Evolutionary conservation across 2,329 filamentous ascomycete genomes (phyloP), one percentile per base, ranked within the genome.

Genomic region (Sporothrix humicola): DNA sequence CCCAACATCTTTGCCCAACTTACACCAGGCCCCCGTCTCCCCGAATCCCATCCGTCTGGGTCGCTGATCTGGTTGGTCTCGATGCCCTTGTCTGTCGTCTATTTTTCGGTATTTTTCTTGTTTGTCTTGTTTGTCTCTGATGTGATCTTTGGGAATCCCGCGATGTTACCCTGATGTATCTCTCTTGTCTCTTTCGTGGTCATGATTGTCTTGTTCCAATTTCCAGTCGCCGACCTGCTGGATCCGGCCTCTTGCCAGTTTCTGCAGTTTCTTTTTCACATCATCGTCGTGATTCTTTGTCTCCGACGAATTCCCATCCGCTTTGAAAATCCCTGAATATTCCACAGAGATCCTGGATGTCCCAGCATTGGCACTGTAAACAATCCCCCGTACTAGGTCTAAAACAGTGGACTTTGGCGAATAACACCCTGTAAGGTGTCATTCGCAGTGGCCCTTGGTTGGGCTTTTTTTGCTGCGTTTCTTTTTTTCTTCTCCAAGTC

Each of bases 201-300:
- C 23, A 26, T 26, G 23, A 26, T 26, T 26, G 23, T 20, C 71
- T 48, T 46, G 42, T 68, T 26, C 42, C 37, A 58, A 58, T 23
- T 58, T 58, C 15, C 15, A 44, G 71, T 72, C 71, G 71, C 71
- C 71, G 71, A 72, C 71, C 61, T 72, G 71, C 71, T 68, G 71
- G 71, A 61, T 68, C 71, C 46, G 48, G 61, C 42, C 42, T 26
- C 42, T 48, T 54, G 46, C 65, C 23, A 54, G 37, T 69, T 54
- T 52, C 46, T 69, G 48, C 48, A 69, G 61, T 66, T 66, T 66
- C 61, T 66, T 66, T 66, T 65, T 48, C 10, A 59, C 56, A 15
- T 59, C 13, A 23, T 48, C 42, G 9, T 66, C n/a, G 13, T 9
- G 42, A 26, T 66, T 23, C 23, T 26, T 37, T 15, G 42, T 48